Conservation (phyloP, 768 basidiomycete genomes). For the Collybia mongolica region DNA sequence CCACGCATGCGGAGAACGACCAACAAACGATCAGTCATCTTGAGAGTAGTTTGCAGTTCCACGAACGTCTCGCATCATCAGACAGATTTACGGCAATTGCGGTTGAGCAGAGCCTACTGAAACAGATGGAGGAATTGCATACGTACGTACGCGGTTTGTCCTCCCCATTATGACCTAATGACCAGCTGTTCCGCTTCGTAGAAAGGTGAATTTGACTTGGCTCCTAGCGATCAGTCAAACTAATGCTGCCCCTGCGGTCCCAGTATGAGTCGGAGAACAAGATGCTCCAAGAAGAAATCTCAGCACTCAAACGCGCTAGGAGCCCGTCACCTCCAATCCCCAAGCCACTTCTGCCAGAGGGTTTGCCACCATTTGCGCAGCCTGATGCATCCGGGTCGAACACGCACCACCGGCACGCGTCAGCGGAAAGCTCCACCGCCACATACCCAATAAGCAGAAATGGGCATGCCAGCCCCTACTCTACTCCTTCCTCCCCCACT, state of each 20-base stretch:
- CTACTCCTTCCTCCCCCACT: background rate
- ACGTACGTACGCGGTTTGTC: constrained; percentile 17
- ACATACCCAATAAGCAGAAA: background rate
- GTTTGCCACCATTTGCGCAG: constrained; percentile 39
- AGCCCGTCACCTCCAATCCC: constrained; percentile 59
- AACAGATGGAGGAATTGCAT: constrained; percentile 25
- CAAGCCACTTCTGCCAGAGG: constrained; percentile 45
- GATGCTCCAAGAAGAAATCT: constrained; percentile 28
- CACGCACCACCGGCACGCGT: background rate
- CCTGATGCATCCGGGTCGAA: constrained; percentile 14
- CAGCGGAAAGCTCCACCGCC: background rate
- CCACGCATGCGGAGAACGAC: constrained; percentile 29
- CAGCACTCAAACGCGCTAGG: constrained; percentile 26
- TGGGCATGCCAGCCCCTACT: background rate
- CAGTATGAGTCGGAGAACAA: constrained; percentile 31
- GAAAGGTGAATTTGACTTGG: constrained; percentile 12
- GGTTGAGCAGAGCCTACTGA: constrained; percentile 30
- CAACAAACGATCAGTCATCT: constrained; percentile 26
- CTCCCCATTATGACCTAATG: background rate
- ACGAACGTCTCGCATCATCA: constrained; percentile 23
- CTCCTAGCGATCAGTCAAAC: background rate
- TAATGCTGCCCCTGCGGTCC: constrained; percentile 17
- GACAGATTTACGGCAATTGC: constrained; percentile 33
- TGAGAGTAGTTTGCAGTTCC: constrained; percentile 25
- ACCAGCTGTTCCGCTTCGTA: background rate